These are phyloP conservation scores for Colletotrichum cuscutae DNA, from an alignment of 2,329 filamentous ascomycete species.

Conservation along the genomic window DNA sequence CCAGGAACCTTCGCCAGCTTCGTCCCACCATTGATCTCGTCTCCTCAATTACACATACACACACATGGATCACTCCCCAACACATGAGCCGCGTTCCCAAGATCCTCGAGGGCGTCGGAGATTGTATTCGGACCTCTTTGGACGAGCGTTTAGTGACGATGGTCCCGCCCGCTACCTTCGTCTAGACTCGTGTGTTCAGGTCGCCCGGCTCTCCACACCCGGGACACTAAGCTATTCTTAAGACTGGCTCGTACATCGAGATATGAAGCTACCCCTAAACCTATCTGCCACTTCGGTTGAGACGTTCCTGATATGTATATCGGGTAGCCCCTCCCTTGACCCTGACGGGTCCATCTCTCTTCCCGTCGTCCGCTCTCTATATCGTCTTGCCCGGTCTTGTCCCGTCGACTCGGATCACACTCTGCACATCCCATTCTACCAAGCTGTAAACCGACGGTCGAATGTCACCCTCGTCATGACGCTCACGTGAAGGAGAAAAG, in stretches of 20 bases:
- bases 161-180: neutral
- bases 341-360: constrained; percentile 8
- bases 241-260: constrained; percentile 12
- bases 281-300: neutral
- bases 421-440: constrained; percentile 15
- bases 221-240: constrained; percentile 27
- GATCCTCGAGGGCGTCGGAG: neutral
- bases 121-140: neutral
- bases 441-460: neutral
- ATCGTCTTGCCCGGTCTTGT: neutral
- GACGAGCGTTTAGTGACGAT: neutral
- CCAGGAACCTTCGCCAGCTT: neutral
- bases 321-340: constrained; percentile 6
- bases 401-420: constrained; percentile 14
- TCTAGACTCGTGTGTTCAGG: neutral
- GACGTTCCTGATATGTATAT: constrained; percentile 26
- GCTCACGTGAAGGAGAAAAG: constrained; percentile 7
- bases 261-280: constrained; percentile 29
- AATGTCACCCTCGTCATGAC: constrained; percentile 20
- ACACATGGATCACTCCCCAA: neutral
- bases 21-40: neutral
- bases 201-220: neutral
- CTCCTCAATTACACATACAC: neutral
- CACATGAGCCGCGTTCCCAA: neutral
- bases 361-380: neutral